A percentile compares a stretch with the other conserved stretches of the same genome.
Conservation (phyloP, 306 rosid genomes). For the Sesbania bispinosa region DNA sequence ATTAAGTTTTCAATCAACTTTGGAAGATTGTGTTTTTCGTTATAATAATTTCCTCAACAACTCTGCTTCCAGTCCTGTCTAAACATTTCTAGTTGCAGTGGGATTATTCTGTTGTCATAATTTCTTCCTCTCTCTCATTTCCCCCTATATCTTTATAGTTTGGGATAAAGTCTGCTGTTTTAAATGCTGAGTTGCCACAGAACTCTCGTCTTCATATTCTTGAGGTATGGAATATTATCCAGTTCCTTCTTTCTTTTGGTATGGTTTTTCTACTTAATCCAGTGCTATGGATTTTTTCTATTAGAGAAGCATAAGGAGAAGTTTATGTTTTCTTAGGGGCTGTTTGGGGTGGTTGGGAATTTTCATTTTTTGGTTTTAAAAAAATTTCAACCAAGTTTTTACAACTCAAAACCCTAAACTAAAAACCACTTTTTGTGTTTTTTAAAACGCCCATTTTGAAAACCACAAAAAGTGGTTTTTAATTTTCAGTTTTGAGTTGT, state of each 20-base stretch:
- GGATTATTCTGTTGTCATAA: slow-evolving; percentile 12
- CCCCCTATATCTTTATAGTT: slow-evolving; percentile 47
- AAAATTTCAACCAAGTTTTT: too few species aligned
- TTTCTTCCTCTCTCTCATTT: background rate
- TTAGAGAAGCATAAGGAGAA: slow-evolving; percentile 15
- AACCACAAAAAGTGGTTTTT: too few species aligned
- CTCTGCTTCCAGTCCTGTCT: background rate
- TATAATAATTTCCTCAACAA: too few species aligned
- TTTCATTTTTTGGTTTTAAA: too few species aligned
- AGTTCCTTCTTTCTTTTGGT: background rate
- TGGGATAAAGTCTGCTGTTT: slow-evolving; percentile 91
- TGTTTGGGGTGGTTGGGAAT: too few species aligned
- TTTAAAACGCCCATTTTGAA: too few species aligned
- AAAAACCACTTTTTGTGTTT: too few species aligned
- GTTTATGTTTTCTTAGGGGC: slow-evolving; percentile 12
- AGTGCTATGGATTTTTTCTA: slow-evolving; percentile 7
- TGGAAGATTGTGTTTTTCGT: slow-evolving; percentile 10
- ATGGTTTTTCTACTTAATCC: background rate
- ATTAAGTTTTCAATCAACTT: background rate
- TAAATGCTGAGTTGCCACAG: slow-evolving; percentile 96
- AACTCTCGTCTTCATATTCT: slow-evolving; percentile 97
- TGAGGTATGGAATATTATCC: slow-evolving; percentile 54
- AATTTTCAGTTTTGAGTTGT: too few species aligned
- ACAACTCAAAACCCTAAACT: too few species aligned
- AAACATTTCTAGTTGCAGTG: background rate